Percentiles rank a stretch among this genome's conserved stretches.
Evolutionary conservation across 352 stramenopile genomes (phyloP).

Genomic region (Plasmopara muralis): DNA sequence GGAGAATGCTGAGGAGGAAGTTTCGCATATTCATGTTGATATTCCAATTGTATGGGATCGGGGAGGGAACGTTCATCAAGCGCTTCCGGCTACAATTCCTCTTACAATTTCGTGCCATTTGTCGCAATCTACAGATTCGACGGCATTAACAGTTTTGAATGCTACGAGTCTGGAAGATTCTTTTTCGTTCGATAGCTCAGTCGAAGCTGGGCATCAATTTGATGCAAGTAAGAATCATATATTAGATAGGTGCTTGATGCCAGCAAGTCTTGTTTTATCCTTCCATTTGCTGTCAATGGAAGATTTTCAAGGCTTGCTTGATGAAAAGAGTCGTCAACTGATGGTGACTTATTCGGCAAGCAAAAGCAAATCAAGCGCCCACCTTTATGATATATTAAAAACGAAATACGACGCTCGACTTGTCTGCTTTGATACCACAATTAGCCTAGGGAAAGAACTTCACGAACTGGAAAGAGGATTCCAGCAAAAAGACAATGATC

Average conservation of each 20-base stretch:
- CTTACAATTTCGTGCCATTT: slow-evolving; percentile 4
- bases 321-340: slow-evolving; percentile 1
- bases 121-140: neutral
- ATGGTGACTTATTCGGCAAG: neutral
- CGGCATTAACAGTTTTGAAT: neutral
- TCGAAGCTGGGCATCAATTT: neutral
- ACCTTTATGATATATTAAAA: slow-evolving; percentile 1
- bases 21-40: slow-evolving; percentile 1
- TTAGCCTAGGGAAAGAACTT: neutral
- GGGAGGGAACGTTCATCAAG: neutral
- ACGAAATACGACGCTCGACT: neutral
- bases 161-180: neutral
- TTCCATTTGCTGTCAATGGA: slow-evolving; percentile 2
- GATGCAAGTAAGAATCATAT: neutral
- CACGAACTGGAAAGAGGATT: neutral
- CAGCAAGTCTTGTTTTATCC: neutral
- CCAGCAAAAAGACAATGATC: neutral
- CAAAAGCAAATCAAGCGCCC: neutral
- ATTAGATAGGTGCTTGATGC: neutral
- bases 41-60: slow-evolving; percentile 5
- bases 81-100: slow-evolving; percentile 3
- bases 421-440: neutral
- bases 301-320: slow-evolving; percentile 1
- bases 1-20: neutral
- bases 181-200: neutral